Conservation (phyloP, 345 rosid species). For the Lepidium didymum region DNA sequence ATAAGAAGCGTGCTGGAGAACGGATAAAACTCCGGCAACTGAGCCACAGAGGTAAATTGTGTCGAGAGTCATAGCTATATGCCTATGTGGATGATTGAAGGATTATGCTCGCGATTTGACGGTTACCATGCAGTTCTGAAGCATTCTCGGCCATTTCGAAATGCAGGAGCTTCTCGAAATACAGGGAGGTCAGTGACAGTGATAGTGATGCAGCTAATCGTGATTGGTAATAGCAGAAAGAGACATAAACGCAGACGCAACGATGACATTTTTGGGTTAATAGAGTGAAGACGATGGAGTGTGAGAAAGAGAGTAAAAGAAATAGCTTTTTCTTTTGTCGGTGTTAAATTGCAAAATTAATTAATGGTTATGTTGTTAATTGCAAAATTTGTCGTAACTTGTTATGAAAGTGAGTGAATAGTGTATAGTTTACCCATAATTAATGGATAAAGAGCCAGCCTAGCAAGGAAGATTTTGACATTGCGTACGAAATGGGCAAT, state of each 20-base stretch:
- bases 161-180: slow-evolving; percentile 66
- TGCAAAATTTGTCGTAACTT: neutral
- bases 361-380: neutral
- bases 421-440: too few species aligned
- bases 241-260: slow-evolving; percentile 5
- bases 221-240: neutral
- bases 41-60: slow-evolving; percentile 84
- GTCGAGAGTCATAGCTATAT: slow-evolving; percentile 86
- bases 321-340: neutral
- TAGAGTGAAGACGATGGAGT: neutral
- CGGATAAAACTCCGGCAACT: slow-evolving; percentile 74
- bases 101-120: slow-evolving; percentile 24
- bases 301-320: neutral
- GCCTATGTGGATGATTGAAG: slow-evolving; percentile 62
- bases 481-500: neutral
- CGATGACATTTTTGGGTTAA: neutral
- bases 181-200: slow-evolving; percentile 27
- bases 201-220: neutral
- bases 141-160: slow-evolving; percentile 66
- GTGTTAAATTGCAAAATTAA: too few species aligned
- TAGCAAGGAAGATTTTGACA: neutral
- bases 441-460: too few species aligned
- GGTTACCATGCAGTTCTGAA: slow-evolving; percentile 33
- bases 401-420: neutral
- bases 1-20: slow-evolving; percentile 76